phyloP scores from a whole-genome alignment of 2,329 filamentous ascomycete species.

The Leptodontidium sp. region DNA sequence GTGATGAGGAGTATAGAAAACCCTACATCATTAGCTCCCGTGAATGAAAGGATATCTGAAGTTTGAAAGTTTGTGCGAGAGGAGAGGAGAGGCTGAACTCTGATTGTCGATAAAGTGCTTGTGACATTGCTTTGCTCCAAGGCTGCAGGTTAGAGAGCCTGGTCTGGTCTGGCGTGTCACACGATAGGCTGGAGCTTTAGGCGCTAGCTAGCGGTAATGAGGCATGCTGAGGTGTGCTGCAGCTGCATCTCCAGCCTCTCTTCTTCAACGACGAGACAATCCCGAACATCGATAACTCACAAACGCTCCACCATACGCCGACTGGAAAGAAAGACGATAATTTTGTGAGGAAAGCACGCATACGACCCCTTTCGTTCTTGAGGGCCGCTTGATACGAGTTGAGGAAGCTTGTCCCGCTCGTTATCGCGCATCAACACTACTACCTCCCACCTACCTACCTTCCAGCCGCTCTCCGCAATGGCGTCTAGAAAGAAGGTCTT shows the following conservation, averaged over 20 bases:
- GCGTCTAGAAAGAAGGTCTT: slow-evolving; percentile 73
- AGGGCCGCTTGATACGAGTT: background rate
- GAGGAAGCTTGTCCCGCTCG: slow-evolving; percentile 11
- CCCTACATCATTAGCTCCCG: background rate
- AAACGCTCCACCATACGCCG: slow-evolving; percentile 1
- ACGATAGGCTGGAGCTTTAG: slow-evolving; percentile 33
- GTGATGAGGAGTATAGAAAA: background rate
- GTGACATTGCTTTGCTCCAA: slow-evolving; percentile 14
- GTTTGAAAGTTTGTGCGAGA: background rate
- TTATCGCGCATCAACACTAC: slow-evolving; percentile 38
- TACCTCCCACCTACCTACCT: slow-evolving; percentile 7
- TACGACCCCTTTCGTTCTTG: background rate
- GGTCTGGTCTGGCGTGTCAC: background rate
- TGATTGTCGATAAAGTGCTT: slow-evolving; percentile 9
- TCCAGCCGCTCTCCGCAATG: slow-evolving; percentile 50
- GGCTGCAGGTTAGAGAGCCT: slow-evolving; percentile 24
- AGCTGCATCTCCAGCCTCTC: slow-evolving; percentile 17
- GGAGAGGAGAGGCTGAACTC: slow-evolving; percentile 16
- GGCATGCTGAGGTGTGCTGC: slow-evolving; percentile 8
- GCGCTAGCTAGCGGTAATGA: slow-evolving; percentile 30
- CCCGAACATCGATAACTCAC: slow-evolving; percentile 27
- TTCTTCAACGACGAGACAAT: slow-evolving; percentile 19
- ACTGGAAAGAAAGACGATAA: background rate
- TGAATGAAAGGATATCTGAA: background rate
- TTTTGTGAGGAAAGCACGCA: background rate